Percentiles rank a stretch among this genome's conserved stretches.
These are phyloP conservation scores for Otatea glauca DNA, from an alignment of 176 grass and related monocot genomes.

Conservation along the genomic window DNA sequence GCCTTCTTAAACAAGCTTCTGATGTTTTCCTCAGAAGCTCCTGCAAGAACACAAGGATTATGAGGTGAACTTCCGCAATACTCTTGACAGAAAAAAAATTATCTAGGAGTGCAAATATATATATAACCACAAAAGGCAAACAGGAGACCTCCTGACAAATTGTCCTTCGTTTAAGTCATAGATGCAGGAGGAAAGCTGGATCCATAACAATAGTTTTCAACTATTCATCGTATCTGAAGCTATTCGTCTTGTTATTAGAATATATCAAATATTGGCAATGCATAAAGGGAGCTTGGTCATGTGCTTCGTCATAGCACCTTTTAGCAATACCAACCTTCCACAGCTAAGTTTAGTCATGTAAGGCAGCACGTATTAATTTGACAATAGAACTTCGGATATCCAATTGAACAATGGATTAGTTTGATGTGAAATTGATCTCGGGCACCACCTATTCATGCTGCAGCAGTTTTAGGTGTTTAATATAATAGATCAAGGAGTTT, in stretches of 20 bases:
- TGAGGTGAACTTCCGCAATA: background rate
- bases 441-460: background rate
- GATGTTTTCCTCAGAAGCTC: constrained; percentile 95
- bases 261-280: background rate
- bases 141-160: background rate
- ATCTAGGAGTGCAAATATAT: background rate
- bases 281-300: background rate
- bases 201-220: background rate
- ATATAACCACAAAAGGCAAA: background rate
- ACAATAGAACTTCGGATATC: background rate
- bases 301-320: background rate
- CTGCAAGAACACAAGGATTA: constrained; percentile 38
- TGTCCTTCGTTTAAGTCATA: background rate
- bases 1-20: constrained; percentile 89
- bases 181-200: background rate
- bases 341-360: background rate
- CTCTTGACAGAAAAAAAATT: background rate
- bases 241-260: background rate
- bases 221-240: background rate
- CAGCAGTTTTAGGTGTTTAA: background rate
- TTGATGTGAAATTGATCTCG: background rate
- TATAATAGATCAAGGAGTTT: background rate
- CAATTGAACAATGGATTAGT: background rate
- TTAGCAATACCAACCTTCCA: background rate
- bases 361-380: background rate